Evolutionary conservation across 1,284 basidiomycete genomes (phyloP), one percentile per base, ranked within the genome.

Genomic region (Irpex rosettiformis): DNA sequence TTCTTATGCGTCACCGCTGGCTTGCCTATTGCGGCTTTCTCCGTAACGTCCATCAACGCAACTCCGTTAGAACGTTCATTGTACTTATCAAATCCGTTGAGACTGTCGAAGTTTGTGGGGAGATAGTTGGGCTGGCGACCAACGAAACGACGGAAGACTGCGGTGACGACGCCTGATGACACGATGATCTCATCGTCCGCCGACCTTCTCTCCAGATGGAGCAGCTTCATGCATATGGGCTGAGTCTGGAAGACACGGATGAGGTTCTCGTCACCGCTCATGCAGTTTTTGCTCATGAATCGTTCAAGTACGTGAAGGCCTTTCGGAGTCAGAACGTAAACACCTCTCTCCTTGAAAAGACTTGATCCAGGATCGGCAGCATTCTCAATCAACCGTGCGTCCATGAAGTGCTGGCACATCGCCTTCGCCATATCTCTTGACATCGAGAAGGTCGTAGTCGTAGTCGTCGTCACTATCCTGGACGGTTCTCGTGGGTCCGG

Each of bases 381-480:
- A 71, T 98, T 98, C 74, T 98, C 96, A 65, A 99, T 95, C 64
- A 99, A 83, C 61, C 95, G 91, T 54, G 96, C 96, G 65, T 99
- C 96, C 92, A 99, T 96, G 71, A 98, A 99, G 70, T 98, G 96
- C 75, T 99, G 96, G 75, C 94, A 94, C 86, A 99, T 98, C 33
- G 94, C 94, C 77, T 98, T 97, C 61, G 97, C 97, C 91, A 99
- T 99, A 52, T 99, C 96, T 65, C 95, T 88, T 64, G 94, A 95
- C 97, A 99, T 99, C 62, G 94, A 96, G 76, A 99, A 99, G 22
- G 97, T 99, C 47, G 97, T 99, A 7, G 96, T 99, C 4, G 97
- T 99, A 0, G 97, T 99, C 1, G 96, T 99, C 65, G 97, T 98
- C 68, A 99, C 91, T 72, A 99, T 94, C 68, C 96, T 89, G 73